Evolutionary conservation across 2,329 filamentous ascomycete species (phyloP).

Genomic region (Cercospora beticola): DNA sequence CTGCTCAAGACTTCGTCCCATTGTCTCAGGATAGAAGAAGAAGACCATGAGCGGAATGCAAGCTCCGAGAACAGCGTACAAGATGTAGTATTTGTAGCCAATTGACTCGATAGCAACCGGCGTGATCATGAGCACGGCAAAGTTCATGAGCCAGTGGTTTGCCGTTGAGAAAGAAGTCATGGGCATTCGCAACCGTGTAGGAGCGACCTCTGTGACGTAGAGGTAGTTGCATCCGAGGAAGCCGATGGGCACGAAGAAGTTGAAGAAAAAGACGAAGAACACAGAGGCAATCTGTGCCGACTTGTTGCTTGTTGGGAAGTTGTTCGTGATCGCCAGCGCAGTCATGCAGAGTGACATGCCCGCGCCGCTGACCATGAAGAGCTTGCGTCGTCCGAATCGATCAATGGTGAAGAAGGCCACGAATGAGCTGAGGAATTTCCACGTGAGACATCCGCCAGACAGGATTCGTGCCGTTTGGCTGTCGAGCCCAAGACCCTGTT

Average conservation of each 20-base stretch:
- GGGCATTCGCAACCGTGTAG: constrained; percentile 52
- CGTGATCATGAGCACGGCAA: constrained; percentile 48
- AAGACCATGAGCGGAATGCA: constrained; percentile 54
- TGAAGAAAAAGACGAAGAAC: constrained; percentile 60
- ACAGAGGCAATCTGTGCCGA: constrained; percentile 53
- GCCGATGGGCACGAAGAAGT: constrained; percentile 60
- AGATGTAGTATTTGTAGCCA: constrained; percentile 54
- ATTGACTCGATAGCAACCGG: constrained; percentile 53
- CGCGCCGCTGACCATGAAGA: constrained; percentile 54
- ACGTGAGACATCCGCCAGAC: constrained; percentile 54
- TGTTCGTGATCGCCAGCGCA: constrained; percentile 54
- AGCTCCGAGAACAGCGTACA: constrained; percentile 50
- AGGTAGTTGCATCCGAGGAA: constrained; percentile 61
- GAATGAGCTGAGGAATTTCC: constrained; percentile 55
- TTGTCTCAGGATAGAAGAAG: constrained; percentile 53
- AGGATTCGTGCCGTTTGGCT: constrained; percentile 45
- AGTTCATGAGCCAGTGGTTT: constrained; percentile 55
- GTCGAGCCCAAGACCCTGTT: constrained; percentile 40
- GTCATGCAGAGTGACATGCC: constrained; percentile 59
- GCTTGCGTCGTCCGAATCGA: constrained; percentile 49
- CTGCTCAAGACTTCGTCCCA: constrained; percentile 55
- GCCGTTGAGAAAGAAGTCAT: constrained; percentile 59
- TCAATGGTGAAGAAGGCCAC: constrained; percentile 54
- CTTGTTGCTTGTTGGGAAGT: constrained; percentile 48
- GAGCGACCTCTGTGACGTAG: constrained; percentile 60